Base-by-base conservation (phyloP, 225 moss, liverwort and hornwort species). In the Physcomitrellopsis africana region DNA sequence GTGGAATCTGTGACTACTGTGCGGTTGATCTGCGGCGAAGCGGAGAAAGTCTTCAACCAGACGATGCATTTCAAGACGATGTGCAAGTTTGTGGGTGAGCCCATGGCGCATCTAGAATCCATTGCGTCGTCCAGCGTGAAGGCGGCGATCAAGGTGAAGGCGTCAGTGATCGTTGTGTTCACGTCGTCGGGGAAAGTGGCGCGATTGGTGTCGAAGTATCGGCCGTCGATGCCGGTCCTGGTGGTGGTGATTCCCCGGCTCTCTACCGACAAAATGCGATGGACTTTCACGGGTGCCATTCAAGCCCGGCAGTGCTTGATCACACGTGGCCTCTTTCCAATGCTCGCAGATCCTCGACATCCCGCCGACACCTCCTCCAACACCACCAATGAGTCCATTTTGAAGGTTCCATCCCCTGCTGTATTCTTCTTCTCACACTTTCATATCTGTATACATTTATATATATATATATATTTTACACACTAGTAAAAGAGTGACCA, bases 301-400 rank as follows among this genome's bases (percentile, higher is more conserved):
- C 86, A 89, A 76, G 89, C 89, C 3, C 75, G 89, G 11, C 89
- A 89, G 9, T 89, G 89, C 16, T 67, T 89, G 3, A 86, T 86
- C 19, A 77, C 77, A 3, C 78, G 89, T 0, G 89, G 89, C 1
- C 74, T 89, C 1, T 89, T 89, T 15, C 89, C 89, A 0, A 89
- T 89, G 83, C 81, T 89, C 1, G 89, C 89, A 0, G 86, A 89
- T 76, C 89, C 86, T 23, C 76, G 81, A 1, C 89, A 86, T 64
- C 86, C 83, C 0, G 63, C 85, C 9, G 90, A 90, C 15, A 68
- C 63, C 58, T 80, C 81, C 0, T 57, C 84, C 8, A 77, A 79
- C 12, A 82, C 84, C 0, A 83, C 89, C 1, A 96, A 93, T 60
- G 96, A 96, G 73, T 89, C 90, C 0, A 92, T 96, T 76, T 32